Evolutionary conservation across 352 stramenopile genomes (phyloP), one percentile per base, ranked within the genome.

Genomic region (Phytophthora colocasiae): DNA sequence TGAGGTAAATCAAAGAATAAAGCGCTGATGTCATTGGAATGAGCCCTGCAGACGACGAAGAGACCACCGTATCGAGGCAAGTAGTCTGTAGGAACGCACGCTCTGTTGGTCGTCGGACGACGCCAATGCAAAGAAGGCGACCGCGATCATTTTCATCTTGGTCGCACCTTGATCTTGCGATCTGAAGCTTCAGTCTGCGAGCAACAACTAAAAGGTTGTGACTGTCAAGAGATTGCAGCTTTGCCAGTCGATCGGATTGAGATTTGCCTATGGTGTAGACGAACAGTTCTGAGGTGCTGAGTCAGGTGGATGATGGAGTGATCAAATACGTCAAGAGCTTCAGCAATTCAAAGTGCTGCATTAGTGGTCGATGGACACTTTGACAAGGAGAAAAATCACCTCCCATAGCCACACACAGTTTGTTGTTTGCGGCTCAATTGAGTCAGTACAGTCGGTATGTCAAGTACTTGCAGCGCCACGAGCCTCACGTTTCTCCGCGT

Each of bases 91-190:
- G 55, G 48, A 60, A 52, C 58, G 17, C 32, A 36, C 24, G 46
- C 34, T 32, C 31, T 31, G 44, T 34, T 54, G 15, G 52, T 53
- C 27, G 58, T 52, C 43, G 34, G 41, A 45, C 47, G 15, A 43
- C 31, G 34, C 17, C 24, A 59, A 49, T 31, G 12, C 60, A 63
- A 51, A 69, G 44, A 63, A 40, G 2, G 52, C 41, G 52, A 6
- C 51, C 45, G 17, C 61, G 39, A 69, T 69, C 53, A 63, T 69
- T 69, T 64, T 56, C 47, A 64, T 69, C 61, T 63, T 63, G 34
- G 60, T 47, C 59, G 40, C 15, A 44, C 17, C 49, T 56, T 40
- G 11, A 58, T 63, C 61, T 43, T 55, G 44, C 19, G 61, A 63
- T 69, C 44, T 46, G 61, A 47, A 51, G 12, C 10, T 26, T 40